Base-by-base conservation (phyloP, 345 rosid species). In the Citrus maxima region DNA sequence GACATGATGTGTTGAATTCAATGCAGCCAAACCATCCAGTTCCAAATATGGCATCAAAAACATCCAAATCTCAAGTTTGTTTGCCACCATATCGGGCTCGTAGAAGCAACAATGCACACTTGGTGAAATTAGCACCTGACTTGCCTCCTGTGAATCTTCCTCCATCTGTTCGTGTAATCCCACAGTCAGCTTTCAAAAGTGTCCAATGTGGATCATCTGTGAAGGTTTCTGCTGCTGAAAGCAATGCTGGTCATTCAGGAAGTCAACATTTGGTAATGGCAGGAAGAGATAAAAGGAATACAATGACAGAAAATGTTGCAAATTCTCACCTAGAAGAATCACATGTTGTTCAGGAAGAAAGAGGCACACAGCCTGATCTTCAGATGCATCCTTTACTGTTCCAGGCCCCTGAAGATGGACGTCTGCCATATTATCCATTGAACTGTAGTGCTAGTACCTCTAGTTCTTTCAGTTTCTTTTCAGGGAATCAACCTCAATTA, bases 81-180 rank as follows among this genome's bases (percentile, higher is more conserved):
- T 67, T 75, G 82, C 84, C 75, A 79, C 88, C 95, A 74, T 81
- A 83, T 85, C 74, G 86, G 76, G 70, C 85, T 77, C 90, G 86
- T 72, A 83, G 83, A 84, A 78, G 70, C 59, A 85, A 80, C 81
- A 87, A 82, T 62, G 75, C 84, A 72, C 87, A 82, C 56, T 78
- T 96, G 72, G 99, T 96, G 82, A 96, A 92, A 84, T 88, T 93
- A 82, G 97, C 98, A 70, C 99, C 98, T 78, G 98, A 90, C 77
- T 82, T 96, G 79, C 98, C 99, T 62, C 94, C 94, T 4, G 91
- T 96, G 76, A 93, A 93, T 89, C 99, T 96, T 86, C 99, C 97
- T 56, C 90, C 92, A 27, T 87, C 97, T 46, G 97, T 91, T 73
- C 93, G 94, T 83, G 89, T 96, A 66, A 87, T 96, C 82, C 85